A percentile compares a stretch with the other conserved stretches of the same genome.
phyloP scores from a whole-genome alignment of 768 basidiomycete genomes.

The Rhodosporidiobolus sp. region DNA sequence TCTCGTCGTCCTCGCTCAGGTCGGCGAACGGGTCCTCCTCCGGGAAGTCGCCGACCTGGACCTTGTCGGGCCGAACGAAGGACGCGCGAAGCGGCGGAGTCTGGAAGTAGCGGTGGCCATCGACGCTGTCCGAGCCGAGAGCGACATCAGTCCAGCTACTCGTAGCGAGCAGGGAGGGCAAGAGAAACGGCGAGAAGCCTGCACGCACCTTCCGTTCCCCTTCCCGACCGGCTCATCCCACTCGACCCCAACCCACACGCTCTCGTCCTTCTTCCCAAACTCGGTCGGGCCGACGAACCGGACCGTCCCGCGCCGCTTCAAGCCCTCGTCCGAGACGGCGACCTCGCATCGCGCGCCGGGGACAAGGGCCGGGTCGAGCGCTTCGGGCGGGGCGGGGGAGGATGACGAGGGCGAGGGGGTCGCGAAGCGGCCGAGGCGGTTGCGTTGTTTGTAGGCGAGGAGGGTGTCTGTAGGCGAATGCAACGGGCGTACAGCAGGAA shows the following conservation, averaged over 20 bases:
- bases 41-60: slow-evolving; percentile 80
- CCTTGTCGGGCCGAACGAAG: slow-evolving; percentile 79
- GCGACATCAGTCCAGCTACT: slow-evolving; percentile 3
- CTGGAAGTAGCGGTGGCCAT: slow-evolving; percentile 80
- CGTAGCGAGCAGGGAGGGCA: background rate
- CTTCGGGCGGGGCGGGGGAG: background rate
- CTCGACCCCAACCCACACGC: slow-evolving; percentile 83
- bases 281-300: slow-evolving; percentile 77
- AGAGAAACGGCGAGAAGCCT: background rate
- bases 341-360: slow-evolving; percentile 80
- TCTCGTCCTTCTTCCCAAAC: slow-evolving; percentile 63
- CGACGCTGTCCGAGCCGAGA: slow-evolving; percentile 57
- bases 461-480: slow-evolving; percentile 66
- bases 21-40: slow-evolving; percentile 69
- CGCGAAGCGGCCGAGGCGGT: slow-evolving; percentile 87
- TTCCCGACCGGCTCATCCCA: slow-evolving; percentile 95
- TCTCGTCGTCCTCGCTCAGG: slow-evolving; percentile 67
- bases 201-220: slow-evolving; percentile 85
- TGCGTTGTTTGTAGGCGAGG: slow-evolving; percentile 76
- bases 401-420: slow-evolving; percentile 17
- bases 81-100: slow-evolving; percentile 74
- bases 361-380: slow-evolving; percentile 12
- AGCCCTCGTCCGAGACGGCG: slow-evolving; percentile 54
- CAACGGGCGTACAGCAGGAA: background rate
- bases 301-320: slow-evolving; percentile 79